These are phyloP conservation scores for Salix udensis DNA, from an alignment of 345 rosid genomes.

Conservation along the genomic window DNA sequence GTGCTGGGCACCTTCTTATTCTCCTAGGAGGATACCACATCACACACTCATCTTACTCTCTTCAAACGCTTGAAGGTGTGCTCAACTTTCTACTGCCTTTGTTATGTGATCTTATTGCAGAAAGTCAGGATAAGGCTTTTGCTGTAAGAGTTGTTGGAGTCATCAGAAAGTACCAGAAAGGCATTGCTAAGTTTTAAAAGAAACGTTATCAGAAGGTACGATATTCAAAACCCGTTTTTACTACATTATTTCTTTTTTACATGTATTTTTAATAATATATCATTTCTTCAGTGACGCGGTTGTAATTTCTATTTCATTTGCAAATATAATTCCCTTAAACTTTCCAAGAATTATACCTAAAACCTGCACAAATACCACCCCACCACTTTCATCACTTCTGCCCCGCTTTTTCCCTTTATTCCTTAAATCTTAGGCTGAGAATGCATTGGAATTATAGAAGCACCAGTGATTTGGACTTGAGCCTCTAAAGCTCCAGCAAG, in stretches of 20 bases:
- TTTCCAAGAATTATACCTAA: too few species aligned
- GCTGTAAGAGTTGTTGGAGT: constrained; percentile 49
- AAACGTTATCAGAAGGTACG: constrained; percentile 25
- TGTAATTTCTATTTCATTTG: too few species aligned
- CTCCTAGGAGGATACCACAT: constrained; percentile 91
- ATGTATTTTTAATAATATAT: neutral
- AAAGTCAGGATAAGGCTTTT: constrained; percentile 61
- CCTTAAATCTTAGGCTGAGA: too few species aligned
- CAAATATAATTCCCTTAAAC: too few species aligned
- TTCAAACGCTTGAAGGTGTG: constrained; percentile 82
- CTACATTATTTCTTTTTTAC: neutral
- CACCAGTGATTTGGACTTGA: too few species aligned
- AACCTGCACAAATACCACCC: too few species aligned
- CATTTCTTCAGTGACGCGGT: neutral
- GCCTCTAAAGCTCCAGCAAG: too few species aligned
- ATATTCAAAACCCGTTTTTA: neutral
- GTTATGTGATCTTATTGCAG: constrained; percentile 58
- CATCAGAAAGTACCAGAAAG: constrained; percentile 43
- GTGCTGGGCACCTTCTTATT: constrained; percentile 60
- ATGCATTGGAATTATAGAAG: too few species aligned
- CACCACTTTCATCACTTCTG: too few species aligned
- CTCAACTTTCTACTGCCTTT: constrained; percentile 50
- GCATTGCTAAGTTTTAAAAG: constrained; percentile 43
- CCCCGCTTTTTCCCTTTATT: too few species aligned
- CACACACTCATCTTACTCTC: constrained; percentile 85